Evolutionary conservation across 2,329 filamentous ascomycete genomes (phyloP), one percentile per base, ranked within the genome.

Genomic region (Ophiostoma ips): DNA sequence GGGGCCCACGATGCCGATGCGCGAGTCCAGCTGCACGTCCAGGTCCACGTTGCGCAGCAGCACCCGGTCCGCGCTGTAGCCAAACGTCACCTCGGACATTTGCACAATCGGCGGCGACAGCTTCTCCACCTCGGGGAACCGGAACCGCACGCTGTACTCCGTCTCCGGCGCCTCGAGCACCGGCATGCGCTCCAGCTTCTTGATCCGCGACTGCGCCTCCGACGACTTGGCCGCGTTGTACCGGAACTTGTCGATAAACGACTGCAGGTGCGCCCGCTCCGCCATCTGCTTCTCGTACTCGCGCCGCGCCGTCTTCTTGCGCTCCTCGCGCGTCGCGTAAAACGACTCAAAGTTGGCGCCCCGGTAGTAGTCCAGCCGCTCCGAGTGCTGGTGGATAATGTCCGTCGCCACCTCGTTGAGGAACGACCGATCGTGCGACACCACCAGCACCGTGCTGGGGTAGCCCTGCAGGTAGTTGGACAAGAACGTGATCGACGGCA

Each of bases 281-380:
- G 76, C 87, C 87, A 96, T 95, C 64, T 98, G 92, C 68, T 94
- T 96, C 68, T 98, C 92, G 68, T 98, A 98, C 67, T 98, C 92
- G 60, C 87, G 83, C 74, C 92, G 90, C 40, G 89, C 88, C 43
- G 86, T 89, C 80, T 98, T 98, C 65, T 90, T 85, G 56, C 92
- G 83, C 68, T 98, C 92, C 67, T 98, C 92, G 62, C 88, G 92
- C 19, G 92, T 96, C 8, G 89, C 88, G 64, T 98, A 98, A 74
- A 96, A 95, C 36, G 87, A 84, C 62, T 95, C 87, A 60, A 96
- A 98, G 70, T 96, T 95, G 62, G 89, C 87, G 50, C 92, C 84
- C 63, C 94, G 88, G 77, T 98, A 98, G 78, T 98, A 98, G 70
- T 98, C 92, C 51, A 98, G 78, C 53, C 92, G 81, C 65, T 95